These are phyloP conservation scores for Hordeum vulgare DNA, from an alignment of 176 grass and related monocot species.

Conservation along the genomic window MorexV3_pseudomolecules_assembly NC_058523.1:87354267-87354766, in stretches of 20 bases:
- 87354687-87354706: background rate
- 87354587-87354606: background rate
- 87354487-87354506: background rate
- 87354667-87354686: background rate
- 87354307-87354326: background rate
- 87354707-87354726: background rate
- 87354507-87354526: background rate
- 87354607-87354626: too few species aligned
- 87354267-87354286: constrained; percentile 67
- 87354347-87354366: background rate
- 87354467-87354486: background rate
- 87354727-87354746: background rate
- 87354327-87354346: background rate
- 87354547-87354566: background rate
- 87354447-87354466: background rate
- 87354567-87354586: background rate
- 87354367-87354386: constrained; percentile 34
- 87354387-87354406: constrained; percentile 13
- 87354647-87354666: background rate
- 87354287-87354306: background rate
- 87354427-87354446: background rate
- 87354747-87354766: background rate
- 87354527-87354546: background rate
- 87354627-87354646: background rate
- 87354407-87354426: background rate